Evolutionary conservation across 1,284 basidiomycete species (phyloP).

Genomic region (Fistulinella cinereoalba): DNA sequence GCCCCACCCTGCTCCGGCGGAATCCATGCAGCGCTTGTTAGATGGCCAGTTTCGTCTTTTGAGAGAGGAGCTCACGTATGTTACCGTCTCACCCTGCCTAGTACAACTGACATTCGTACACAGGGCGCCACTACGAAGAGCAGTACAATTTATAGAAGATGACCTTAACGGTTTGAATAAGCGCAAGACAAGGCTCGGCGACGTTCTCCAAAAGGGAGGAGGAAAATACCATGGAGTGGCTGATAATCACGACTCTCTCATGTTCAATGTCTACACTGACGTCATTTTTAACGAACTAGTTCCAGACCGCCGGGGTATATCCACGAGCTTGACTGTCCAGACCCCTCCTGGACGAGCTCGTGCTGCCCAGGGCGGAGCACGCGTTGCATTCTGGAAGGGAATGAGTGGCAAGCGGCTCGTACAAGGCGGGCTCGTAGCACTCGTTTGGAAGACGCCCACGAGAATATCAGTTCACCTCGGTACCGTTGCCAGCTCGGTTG

Average conservation of each 20-base stretch:
- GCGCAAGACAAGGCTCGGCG: constrained; percentile 32
- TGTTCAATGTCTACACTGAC: constrained; percentile 58
- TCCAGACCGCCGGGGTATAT: constrained; percentile 49
- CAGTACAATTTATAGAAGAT: constrained; percentile 44
- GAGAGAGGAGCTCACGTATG: constrained; percentile 65
- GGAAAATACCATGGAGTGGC: constrained; percentile 44
- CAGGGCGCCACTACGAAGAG: constrained; percentile 51
- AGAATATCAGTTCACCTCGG: constrained; percentile 47
- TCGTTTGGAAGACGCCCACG: constrained; percentile 42
- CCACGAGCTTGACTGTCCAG: constrained; percentile 43
- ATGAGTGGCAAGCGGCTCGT: constrained; percentile 51
- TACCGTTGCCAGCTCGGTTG: constrained; percentile 39
- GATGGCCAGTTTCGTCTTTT: constrained; percentile 71
- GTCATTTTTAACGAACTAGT: constrained; percentile 41
- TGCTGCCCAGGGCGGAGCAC: constrained; percentile 29
- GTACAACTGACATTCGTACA: neutral
- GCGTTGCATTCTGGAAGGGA: constrained; percentile 52
- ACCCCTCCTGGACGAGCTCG: constrained; percentile 55
- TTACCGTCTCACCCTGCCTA: constrained; percentile 3
- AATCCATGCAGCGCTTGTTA: constrained; percentile 58
- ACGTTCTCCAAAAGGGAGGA: constrained; percentile 41
- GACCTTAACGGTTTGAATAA: constrained; percentile 36
- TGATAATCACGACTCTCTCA: constrained; percentile 42
- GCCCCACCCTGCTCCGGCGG: constrained; percentile 54
- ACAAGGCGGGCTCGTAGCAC: constrained; percentile 54